Evolutionary conservation across 2,329 filamentous ascomycete genomes (phyloP), one percentile per base, ranked within the genome.

Genomic region (Sporothrix brasiliensis): DNA sequence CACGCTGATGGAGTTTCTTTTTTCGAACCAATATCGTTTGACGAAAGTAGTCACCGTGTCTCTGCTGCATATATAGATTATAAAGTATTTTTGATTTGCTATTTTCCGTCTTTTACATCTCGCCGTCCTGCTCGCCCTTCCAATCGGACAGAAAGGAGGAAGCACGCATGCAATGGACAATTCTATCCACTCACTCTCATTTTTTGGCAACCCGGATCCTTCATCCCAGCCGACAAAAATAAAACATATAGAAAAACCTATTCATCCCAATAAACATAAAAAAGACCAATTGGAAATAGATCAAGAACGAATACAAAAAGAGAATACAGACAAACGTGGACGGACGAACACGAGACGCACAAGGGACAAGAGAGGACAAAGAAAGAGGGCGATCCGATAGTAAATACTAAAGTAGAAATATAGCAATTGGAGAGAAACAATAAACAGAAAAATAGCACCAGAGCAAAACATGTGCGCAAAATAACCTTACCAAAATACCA

Each of bases 361-460:
- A 60, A 6, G 34, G 21, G 56, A 50, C 54, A 50, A 41, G 58
- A 53, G 44, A 30, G n/a, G 11, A 49, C 3, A 54, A 54, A 24
- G 24, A 16, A 52, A 27, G 53, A 60, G 21, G 16, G 41, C 65
- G 19, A 34, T 54, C 50, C 50, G 30, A 53, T 13, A 39, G 21
- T 30, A 27, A 19, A 61, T 49, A 49, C 41, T 65, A 67, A 13
- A 67, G 44, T 69, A 24, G 34, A 69, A 13, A 65, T 54, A 65
- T 19, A n/a, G 16, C 34, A n/a, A 47, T 39, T 24, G 44, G 49
- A 56, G 53, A 54, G 30, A 68, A 13, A 60, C 44, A 39, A 39
- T 19, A 50, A 30, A 47, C n/a, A 19, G 21, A 52, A 21, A 44
- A 50, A 41, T 19, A 24, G 27, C 52, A 54, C 65, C 27, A 54